These are phyloP conservation scores for Orobanche coerulescens DNA, from an alignment of 257 asterid species.

Conservation along the genomic window DNA sequence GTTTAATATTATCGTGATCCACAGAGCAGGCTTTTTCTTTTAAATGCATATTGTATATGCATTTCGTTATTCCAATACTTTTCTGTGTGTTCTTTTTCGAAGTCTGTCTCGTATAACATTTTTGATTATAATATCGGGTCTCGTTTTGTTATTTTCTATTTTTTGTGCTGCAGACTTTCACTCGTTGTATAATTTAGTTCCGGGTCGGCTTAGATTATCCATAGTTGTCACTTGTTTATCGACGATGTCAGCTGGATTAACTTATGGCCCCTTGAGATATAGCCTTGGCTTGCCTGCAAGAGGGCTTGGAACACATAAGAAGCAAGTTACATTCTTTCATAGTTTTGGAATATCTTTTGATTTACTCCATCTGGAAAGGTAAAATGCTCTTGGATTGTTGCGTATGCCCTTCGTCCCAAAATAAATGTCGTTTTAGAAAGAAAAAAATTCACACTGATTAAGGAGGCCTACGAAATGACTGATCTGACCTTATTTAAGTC, in stretches of 20 bases:
- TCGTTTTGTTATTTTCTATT: neutral
- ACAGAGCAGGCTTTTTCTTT: no score
- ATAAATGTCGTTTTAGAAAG: no score
- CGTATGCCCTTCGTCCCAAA: no score
- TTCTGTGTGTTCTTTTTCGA: no score
- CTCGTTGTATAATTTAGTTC: conserved; percentile 12
- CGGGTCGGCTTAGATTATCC: conserved; percentile 23
- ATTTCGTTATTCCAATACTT: no score
- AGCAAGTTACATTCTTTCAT: conserved; percentile 30
- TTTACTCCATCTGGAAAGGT: conserved; percentile 40
- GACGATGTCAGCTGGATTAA: conserved; percentile 58
- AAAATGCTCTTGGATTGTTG: conserved; percentile 3
- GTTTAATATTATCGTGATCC: no score
- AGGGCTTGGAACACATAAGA: conserved; percentile 33
- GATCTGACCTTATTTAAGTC: no score
- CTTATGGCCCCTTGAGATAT: conserved; percentile 49
- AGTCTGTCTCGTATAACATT: no score
- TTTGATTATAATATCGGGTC: no score
- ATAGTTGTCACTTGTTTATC: conserved; percentile 18
- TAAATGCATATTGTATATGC: no score
- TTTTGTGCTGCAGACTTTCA: conserved; percentile 24
- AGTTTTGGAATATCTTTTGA: conserved; percentile 28
- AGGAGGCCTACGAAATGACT: no score
- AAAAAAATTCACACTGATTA: no score
- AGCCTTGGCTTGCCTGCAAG: conserved; percentile 39